Evolutionary conservation across 192 early-diverging fungal species (phyloP), one percentile per base, ranked within the genome.

Genomic region (Martensiomyces pterosporus): DNA sequence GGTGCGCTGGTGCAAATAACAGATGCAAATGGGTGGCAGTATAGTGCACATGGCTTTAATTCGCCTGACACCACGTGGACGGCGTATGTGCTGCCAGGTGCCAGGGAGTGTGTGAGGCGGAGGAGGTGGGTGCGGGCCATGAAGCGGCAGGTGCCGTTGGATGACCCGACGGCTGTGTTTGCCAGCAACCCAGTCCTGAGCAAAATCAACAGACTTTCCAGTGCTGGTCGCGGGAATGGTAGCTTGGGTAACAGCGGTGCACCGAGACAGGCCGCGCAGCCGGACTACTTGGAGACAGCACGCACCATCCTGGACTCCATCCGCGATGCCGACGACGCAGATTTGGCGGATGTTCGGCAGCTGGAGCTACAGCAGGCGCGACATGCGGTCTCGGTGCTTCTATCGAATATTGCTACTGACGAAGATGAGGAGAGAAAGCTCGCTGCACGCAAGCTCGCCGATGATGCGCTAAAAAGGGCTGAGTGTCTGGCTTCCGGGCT

Each of bases 61-160:
- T 81, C 74, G 5, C 49, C 56, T 3, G 81, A 82, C 17, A 32
- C 29, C 29, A 12, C 29, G 6, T 32, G 29, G 29, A 12, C 29
- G 29, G 6, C 29, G 0, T 19, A 39, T 34, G 73, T 67, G 13
- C 80, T 74, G 9, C 54, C 79, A 1, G 64, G 52, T 29, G 67
- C 80, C 18, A 56, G 52, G 27, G 76, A 62, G 29, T 83, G 82
- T 73, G 86, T 88, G 9, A 43, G 86, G 17, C 57, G 89, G 9
- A 61, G 87, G 24, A 69, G 84, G 42, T 91, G 89, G 89, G 79
- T 90, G 17, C 68, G 87, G 3, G 81, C 89, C 8, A 82, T 87
- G 64, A 91, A 91, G 58, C 69, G 81, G 39, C 70, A 76, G 27
- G 53, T 83, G 50, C 79, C 85, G 40, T 19, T 78, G 4, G 43